A percentile compares a stretch with the other conserved stretches of the same genome.
phyloP scores from a whole-genome alignment of 177 flowering plant genomes.

The Vitis hybrid region DNA sequence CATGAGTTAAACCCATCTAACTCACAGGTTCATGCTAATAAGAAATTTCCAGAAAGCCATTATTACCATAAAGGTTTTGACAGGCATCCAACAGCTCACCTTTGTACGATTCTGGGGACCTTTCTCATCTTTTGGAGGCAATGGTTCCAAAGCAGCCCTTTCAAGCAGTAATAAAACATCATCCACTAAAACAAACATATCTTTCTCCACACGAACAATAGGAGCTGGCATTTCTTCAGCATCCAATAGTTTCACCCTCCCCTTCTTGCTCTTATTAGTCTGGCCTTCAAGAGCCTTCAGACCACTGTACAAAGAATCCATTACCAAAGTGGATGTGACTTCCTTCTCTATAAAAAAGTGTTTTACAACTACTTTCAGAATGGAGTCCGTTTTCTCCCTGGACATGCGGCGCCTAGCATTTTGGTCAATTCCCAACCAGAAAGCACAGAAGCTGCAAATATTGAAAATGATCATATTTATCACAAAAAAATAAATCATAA shows the following conservation, averaged over 20 bases:
- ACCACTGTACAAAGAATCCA: constrained; percentile 99
- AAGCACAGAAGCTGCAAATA: constrained; percentile 77
- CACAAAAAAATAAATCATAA: background rate
- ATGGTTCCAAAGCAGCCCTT: constrained; percentile 88
- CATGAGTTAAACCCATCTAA: no score
- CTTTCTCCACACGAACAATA: constrained; percentile 77
- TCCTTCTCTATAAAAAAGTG: constrained; percentile 97
- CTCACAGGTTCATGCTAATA: no score
- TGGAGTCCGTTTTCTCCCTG: constrained; percentile 76
- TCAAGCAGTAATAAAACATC: constrained; percentile 82
- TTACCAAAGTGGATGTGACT: constrained; percentile 96
- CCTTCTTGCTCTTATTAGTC: constrained; percentile 54
- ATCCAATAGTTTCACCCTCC: constrained; percentile 46
- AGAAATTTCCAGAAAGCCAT: background rate
- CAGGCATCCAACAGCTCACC: constrained; percentile 37
- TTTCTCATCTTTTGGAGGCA: constrained; percentile 98
- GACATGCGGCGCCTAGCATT: constrained; percentile 78
- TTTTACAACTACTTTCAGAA: constrained; percentile 86
- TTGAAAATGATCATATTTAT: constrained; percentile 9
- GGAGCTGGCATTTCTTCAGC: constrained; percentile 77
- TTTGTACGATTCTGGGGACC: constrained; percentile 98
- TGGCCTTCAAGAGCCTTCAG: constrained; percentile 90
- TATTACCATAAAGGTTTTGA: background rate
- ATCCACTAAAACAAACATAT: constrained; percentile 85
- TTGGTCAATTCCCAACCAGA: constrained; percentile 90